Conservation (phyloP, 306 rosid genomes). For the Medicago ruthenica region DNA sequence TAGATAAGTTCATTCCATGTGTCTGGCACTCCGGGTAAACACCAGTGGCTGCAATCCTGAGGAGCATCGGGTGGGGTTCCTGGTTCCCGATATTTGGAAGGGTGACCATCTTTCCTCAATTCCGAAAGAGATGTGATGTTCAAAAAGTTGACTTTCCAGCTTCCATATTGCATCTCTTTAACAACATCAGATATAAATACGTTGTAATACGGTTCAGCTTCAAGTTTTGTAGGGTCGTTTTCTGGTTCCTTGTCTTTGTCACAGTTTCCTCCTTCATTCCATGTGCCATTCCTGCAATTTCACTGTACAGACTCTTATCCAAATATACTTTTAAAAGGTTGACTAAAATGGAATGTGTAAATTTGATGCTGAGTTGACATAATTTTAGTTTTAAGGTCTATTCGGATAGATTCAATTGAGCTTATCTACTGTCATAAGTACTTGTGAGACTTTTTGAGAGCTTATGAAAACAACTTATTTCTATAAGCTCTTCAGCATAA, state of each 20-base stretch:
- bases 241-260: constrained; percentile 63
- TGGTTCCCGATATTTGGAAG: constrained; percentile 83
- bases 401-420: not conserved
- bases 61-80: constrained; percentile 78
- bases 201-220: constrained; percentile 67
- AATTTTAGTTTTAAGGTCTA: not conserved
- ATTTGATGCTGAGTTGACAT: constrained; percentile 5
- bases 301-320: constrained; percentile 32
- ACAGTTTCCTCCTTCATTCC: constrained; percentile 78
- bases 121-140: constrained; percentile 90
- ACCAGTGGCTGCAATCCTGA: constrained; percentile 99
- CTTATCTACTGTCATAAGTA: not conserved
- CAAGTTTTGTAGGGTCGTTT: constrained; percentile 53
- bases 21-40: constrained; percentile 97
- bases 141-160: constrained; percentile 64
- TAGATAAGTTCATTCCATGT: constrained; percentile 92
- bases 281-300: constrained; percentile 80
- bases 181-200: constrained; percentile 59
- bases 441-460: not conserved
- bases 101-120: constrained; percentile 88
- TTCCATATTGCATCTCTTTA: constrained; percentile 67
- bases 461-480: not conserved
- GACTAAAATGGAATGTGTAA: not conserved
- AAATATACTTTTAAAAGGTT: constrained; percentile 12
- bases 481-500: not conserved